Conservation (phyloP, 2,329 filamentous ascomycete species). For the Aspergillus sp. region DNA sequence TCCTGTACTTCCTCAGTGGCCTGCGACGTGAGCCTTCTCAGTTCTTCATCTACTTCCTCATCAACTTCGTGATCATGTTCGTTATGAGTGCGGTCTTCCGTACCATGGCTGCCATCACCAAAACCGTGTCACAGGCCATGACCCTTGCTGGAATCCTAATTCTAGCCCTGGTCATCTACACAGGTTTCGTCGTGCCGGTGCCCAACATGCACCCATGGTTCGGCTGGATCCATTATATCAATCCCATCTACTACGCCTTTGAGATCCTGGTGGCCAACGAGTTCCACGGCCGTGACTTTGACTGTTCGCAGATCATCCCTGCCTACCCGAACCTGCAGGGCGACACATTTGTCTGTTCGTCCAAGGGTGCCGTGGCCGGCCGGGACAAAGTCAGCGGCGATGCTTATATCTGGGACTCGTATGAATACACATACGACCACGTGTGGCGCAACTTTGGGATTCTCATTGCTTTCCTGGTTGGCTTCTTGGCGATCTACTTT, state of each 20-base stretch:
- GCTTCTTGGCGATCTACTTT: constrained; percentile 63
- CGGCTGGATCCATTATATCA: constrained; percentile 76
- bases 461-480: constrained; percentile 60
- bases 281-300: constrained; percentile 65
- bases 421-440: constrained; percentile 57
- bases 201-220: constrained; percentile 74
- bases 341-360: constrained; percentile 55
- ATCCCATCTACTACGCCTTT: constrained; percentile 77
- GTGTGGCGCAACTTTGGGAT: constrained; percentile 71
- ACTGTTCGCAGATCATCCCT: constrained; percentile 48
- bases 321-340: constrained; percentile 38
- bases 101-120: constrained; percentile 70
- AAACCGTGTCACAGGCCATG: constrained; percentile 60
- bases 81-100: constrained; percentile 84
- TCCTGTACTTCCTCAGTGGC: constrained; percentile 83
- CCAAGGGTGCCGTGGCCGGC: constrained; percentile 58
- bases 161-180: constrained; percentile 45
- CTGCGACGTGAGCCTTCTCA: constrained; percentile 68
- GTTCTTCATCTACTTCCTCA: constrained; percentile 84
- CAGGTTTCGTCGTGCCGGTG: constrained; percentile 46
- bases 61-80: constrained; percentile 70
- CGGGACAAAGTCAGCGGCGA: constrained; percentile 57
- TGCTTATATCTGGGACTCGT: constrained; percentile 53
- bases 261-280: constrained; percentile 82
- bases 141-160: constrained; percentile 53